A percentile compares a stretch with the other conserved stretches of the same genome.
phyloP scores from a whole-genome alignment of 2,329 filamentous ascomycete species.

The Chlorencoelia australis region DNA sequence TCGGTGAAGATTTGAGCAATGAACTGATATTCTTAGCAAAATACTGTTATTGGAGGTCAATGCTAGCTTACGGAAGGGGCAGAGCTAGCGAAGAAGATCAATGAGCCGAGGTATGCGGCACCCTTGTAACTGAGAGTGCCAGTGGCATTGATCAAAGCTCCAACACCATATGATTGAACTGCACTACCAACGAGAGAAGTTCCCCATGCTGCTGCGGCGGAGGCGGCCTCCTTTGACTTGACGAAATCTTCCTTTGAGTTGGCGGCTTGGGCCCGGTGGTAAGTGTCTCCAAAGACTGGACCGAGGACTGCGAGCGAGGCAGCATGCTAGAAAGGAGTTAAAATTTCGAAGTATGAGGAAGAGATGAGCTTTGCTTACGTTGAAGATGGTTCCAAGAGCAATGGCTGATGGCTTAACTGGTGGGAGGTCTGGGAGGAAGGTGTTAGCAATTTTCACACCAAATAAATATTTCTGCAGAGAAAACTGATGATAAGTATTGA shows the following conservation, averaged over 20 bases:
- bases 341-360: no score
- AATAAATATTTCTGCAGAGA: background rate
- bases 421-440: slow-evolving; percentile 41
- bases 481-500: no score
- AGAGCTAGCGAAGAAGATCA: slow-evolving; percentile 87
- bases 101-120: slow-evolving; percentile 79
- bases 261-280: slow-evolving; percentile 81
- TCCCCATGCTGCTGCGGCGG: slow-evolving; percentile 81
- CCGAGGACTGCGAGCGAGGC: slow-evolving; percentile 78
- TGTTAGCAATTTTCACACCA: background rate
- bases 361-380: no score
- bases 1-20: slow-evolving; percentile 79
- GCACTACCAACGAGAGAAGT: slow-evolving; percentile 83
- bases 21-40: slow-evolving; percentile 45
- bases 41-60: background rate
- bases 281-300: slow-evolving; percentile 88
- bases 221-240: slow-evolving; percentile 82
- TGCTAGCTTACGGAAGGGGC: slow-evolving; percentile 65
- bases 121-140: slow-evolving; percentile 96
- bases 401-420: slow-evolving; percentile 97
- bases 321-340: no score
- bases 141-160: slow-evolving; percentile 86
- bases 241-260: slow-evolving; percentile 97
- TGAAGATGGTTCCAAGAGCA: slow-evolving; percentile 91
- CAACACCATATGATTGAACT: slow-evolving; percentile 81